Base-by-base conservation (phyloP, 345 rosid species). In the Arabidopsis suecica region DNA sequence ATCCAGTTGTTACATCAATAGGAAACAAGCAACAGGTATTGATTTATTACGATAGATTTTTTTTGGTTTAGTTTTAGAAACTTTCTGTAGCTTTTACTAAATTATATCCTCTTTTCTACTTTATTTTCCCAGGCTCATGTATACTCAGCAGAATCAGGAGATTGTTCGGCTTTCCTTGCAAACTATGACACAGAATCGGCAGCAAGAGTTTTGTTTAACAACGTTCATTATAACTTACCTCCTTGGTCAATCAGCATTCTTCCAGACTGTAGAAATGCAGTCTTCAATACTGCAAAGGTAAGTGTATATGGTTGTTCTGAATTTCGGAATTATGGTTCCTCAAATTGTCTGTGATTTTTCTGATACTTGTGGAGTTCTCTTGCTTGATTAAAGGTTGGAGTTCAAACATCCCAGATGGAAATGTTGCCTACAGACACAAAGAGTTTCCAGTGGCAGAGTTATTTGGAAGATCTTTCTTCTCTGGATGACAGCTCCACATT, bases 171-270 rank as follows among this genome's bases (percentile, higher is more conserved):
- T 83, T 96, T 96, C 81, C 97, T 96, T 4, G 86, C 96, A 30
- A 96, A 96, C 83, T 89, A 96, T 59, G 97, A 96, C 67, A 83
- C 97, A 25, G 86, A 93, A 73, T 91, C 96, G 8, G 79, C 96
- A 37, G 86, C 90, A 55, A 87, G 87, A 82, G 91, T 93, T 48
- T 25, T 91, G 85, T 93, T 96, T 85, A 96, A 93, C 72, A 93
- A 91, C 79, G 92, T 93, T 90, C 98, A 93, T 72, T 96, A 92
- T 49, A 96, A 93, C 83, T 83, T 96, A 71, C 99, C 98, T 66
- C 98, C 99, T 68, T 93, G 99, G 98, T 96, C 99, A 42, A 87
- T 96, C 82, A 96, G 98, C 73, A 86, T 96, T 73, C 97, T 96
- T 71, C 98, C 99, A 6, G 99, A 96, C 73, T 96, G 99, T 84